Evolutionary conservation across 768 basidiomycete species (phyloP), one percentile per base, ranked within the genome.

Genomic region (Daedalea quercina): DNA sequence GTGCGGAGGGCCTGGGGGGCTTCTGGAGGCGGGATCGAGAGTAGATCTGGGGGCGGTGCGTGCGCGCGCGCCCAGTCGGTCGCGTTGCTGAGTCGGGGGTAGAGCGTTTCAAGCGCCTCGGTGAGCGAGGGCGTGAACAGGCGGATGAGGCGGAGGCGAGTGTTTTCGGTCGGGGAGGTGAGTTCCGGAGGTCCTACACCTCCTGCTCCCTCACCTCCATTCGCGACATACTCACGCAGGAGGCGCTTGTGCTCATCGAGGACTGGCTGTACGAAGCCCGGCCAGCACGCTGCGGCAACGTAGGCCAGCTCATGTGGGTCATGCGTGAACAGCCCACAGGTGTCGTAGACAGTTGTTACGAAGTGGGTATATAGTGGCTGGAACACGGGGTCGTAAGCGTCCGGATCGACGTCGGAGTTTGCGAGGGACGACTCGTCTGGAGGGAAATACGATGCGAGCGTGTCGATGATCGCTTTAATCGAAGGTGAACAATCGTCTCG

Each of bases 221-320:
- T 20, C 8, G 41, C 37, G 22, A 45, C n/a, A 15, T 42, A 31
- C 12, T 17, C 46, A 13, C 47, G 34, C 43, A 28, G 20, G 19
- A 28, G 57, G 12, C 48, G 51, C 6, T 35, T 44, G 44, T 62
- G 56, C 12, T 57, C 78, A 49, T 79, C 79, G 7, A 88, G 63
- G 13, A 91, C 62, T 0, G 89, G 88, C 50, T 81, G 76, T 1
- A 85, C 76, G 58, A 90, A 91, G 1, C 82, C 85, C 0, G 89
- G 87, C 89, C 90, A 92, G 20, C 83, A 76, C 6, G 90, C 85
- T 0, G 85, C 82, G 2, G 85, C 80, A 25, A 92, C 77, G 61
- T 91, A 92, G 41, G 78, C 76, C 1, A 92, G 72, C 61, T 92
- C 90, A 46, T 79, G 64, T 0, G 81, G 78, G 60, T 90, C 83